phyloP scores from a whole-genome alignment of 2,329 filamentous ascomycete genomes.

The Aureobasidium melanogenum region DNA sequence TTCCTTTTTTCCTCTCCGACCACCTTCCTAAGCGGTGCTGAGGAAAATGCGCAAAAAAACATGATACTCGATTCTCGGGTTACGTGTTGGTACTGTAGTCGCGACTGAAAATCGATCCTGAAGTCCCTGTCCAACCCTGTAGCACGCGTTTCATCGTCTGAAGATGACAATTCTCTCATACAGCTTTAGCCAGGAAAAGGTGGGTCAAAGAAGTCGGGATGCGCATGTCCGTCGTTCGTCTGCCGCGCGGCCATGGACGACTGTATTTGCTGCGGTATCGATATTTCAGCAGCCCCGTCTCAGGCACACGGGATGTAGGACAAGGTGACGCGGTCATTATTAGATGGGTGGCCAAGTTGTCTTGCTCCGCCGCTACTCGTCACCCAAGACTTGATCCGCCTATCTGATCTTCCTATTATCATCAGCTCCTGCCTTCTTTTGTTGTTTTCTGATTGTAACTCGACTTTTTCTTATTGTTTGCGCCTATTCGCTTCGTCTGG shows the following conservation, averaged over 20 bases:
- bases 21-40: not conserved
- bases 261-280: not conserved
- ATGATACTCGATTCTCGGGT: not conserved
- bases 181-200: not conserved
- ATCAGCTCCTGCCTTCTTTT: constrained; percentile 2
- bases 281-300: not conserved
- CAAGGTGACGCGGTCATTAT: constrained; percentile 9
- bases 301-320: not conserved
- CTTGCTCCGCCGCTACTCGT: constrained; percentile 1
- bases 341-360: constrained; percentile 7
- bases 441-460: not conserved
- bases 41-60: not conserved
- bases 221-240: constrained; percentile 5
- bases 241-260: constrained; percentile 6
- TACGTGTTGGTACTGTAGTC: not conserved
- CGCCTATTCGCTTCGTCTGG: not conserved
- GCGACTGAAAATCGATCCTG: not conserved
- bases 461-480: not conserved
- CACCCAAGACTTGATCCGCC: not conserved
- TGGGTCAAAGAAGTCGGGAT: constrained; percentile 6
- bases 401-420: not conserved
- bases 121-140: not conserved
- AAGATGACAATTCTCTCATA: constrained; percentile 6
- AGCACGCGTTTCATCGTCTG: constrained; percentile 2
- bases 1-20: not conserved